phyloP scores from a whole-genome alignment of 2,329 filamentous ascomycete genomes.

The Botryotinia narcissicola region DNA sequence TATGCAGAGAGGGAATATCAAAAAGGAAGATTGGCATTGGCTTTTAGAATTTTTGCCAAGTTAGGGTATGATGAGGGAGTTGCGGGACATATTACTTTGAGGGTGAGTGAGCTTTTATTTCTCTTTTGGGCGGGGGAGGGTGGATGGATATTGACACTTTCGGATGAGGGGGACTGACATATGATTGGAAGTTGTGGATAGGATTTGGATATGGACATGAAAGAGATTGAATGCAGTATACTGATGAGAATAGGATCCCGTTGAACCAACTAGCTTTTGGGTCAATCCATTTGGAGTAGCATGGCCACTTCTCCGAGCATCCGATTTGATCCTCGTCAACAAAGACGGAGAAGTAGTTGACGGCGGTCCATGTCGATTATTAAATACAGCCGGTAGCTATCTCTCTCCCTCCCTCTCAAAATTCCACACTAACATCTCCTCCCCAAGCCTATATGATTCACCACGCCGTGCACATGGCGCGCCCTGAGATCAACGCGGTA shows the following conservation, averaged over 20 bases:
- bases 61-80: slow-evolving; percentile 47
- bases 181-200: neutral
- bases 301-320: slow-evolving; percentile 52
- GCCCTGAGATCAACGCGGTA: slow-evolving; percentile 57
- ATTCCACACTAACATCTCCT: neutral
- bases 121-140: neutral
- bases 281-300: slow-evolving; percentile 40
- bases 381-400: slow-evolving; percentile 37
- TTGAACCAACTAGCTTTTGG: slow-evolving; percentile 39
- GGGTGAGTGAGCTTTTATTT: slow-evolving; percentile 27
- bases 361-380: slow-evolving; percentile 47
- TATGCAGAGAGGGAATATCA: slow-evolving; percentile 40
- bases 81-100: slow-evolving; percentile 47
- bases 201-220: neutral
- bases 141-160: neutral
- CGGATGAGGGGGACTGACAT: neutral
- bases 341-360: slow-evolving; percentile 60
- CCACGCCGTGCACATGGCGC: slow-evolving; percentile 55
- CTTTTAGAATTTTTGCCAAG: slow-evolving; percentile 49
- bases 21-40: slow-evolving; percentile 46
- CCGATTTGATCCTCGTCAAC: slow-evolving; percentile 66
- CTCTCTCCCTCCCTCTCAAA: neutral
- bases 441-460: slow-evolving; percentile 56
- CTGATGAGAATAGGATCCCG: slow-evolving; percentile 35
- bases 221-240: neutral